A percentile compares a stretch with the other conserved stretches of the same genome.
These are phyloP conservation scores for Backusella luteola DNA, from an alignment of 192 early-diverging fungal species.

Conservation along the genomic window DNA sequence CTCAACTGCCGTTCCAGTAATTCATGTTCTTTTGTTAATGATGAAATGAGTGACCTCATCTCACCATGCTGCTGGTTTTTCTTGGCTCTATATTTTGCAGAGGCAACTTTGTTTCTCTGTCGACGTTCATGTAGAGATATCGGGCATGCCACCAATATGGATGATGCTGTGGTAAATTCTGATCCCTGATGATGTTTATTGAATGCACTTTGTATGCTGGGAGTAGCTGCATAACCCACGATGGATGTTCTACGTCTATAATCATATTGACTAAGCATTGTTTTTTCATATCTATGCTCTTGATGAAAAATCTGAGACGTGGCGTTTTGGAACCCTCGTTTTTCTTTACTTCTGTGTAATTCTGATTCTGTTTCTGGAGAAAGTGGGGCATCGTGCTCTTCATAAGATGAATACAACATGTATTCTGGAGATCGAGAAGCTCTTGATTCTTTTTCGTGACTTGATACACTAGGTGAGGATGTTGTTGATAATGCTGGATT, in stretches of 20 bases:
- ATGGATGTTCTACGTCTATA: not conserved
- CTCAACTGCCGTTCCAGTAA: constrained; percentile 40
- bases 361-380: not conserved
- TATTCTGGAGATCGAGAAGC: not conserved
- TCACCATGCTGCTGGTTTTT: constrained; percentile 54
- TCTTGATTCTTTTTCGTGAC: not conserved
- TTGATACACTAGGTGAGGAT: not conserved
- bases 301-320: not conserved
- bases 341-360: not conserved
- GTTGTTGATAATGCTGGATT: not conserved
- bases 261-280: not conserved
- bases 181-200: not conserved
- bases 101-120: constrained; percentile 54
- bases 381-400: not conserved
- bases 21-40: constrained; percentile 39
- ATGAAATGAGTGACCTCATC: constrained; percentile 43
- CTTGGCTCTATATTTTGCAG: constrained; percentile 56
- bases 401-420: not conserved
- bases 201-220: not conserved
- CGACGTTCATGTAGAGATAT: constrained; percentile 47
- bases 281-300: not conserved
- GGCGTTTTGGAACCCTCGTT: not conserved
- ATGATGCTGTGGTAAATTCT: not conserved
- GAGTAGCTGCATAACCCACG: not conserved
- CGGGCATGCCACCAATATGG: constrained; percentile 8